A percentile compares a stretch with the other conserved stretches of the same genome.
Evolutionary conservation across 2,329 filamentous ascomycete genomes (phyloP).

Genomic region (Grosmannia serpens): DNA sequence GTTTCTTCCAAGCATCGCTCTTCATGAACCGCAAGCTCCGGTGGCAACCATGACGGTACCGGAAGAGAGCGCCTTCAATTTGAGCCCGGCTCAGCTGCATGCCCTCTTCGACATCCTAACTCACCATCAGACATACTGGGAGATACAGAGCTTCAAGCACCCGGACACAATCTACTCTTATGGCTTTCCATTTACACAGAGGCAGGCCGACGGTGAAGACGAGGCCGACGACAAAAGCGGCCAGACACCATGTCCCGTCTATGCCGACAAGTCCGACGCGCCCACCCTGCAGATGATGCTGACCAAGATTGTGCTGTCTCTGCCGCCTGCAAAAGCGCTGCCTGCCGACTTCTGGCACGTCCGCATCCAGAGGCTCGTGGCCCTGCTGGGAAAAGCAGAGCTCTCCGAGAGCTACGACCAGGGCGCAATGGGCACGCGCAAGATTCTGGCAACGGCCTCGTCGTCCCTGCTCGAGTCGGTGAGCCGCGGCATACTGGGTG

Average conservation of each 20-base stretch:
- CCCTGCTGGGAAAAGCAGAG: slow-evolving; percentile 52
- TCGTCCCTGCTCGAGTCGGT: slow-evolving; percentile 60
- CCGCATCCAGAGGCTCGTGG: slow-evolving; percentile 48
- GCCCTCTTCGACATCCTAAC: slow-evolving; percentile 50
- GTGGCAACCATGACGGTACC: background rate
- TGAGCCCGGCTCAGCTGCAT: slow-evolving; percentile 28
- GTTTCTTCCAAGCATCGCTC: background rate
- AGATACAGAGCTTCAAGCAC: slow-evolving; percentile 61
- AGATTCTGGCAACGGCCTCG: slow-evolving; percentile 61
- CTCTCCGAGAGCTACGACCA: slow-evolving; percentile 77
- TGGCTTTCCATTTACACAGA: slow-evolving; percentile 52
- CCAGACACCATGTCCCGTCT: slow-evolving; percentile 5
- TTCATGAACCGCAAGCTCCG: background rate
- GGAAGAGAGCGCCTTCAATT: background rate
- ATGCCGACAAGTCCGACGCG: slow-evolving; percentile 32
- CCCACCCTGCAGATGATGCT: slow-evolving; percentile 61
- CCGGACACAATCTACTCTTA: slow-evolving; percentile 53
- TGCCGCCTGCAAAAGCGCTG: slow-evolving; percentile 56
- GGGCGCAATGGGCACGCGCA: slow-evolving; percentile 60
- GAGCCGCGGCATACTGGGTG: slow-evolving; percentile 53
- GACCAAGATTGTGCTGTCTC: slow-evolving; percentile 48
- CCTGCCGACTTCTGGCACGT: slow-evolving; percentile 53
- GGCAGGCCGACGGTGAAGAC: background rate
- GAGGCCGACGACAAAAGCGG: background rate
- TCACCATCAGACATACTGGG: slow-evolving; percentile 48